Base-by-base conservation (phyloP, 768 basidiomycete species). In the Lactarius tabidus region DNA sequence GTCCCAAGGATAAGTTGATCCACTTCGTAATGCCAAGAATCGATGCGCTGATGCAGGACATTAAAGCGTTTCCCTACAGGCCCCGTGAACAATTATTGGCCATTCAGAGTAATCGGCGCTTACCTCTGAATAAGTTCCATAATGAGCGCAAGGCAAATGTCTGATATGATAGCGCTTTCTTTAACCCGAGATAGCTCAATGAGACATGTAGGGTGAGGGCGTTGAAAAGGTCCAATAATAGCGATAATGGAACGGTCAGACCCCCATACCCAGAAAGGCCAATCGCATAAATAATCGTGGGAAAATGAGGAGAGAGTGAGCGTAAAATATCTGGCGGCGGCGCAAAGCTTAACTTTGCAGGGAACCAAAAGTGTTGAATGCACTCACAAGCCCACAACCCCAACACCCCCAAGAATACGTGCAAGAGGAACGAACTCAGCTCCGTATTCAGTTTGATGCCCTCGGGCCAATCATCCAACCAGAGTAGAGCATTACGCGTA, bases 1-100 rank as follows among this genome's bases (percentile, higher is more conserved):
- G 97, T 95, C 6, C 96, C 96, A 39, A 98, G 89, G n/a, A 98
- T 79, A 2, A 98, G 83, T 72, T 98, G 94, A 74, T 98, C 96
- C 31, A 95, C 81, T 60, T 94, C 91, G 70, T 97, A 98, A 62
- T 88, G 84, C 85, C 91, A 94, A 0, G 89, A 84, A 71, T 98
- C 97, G 4, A 87, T 88, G n/a, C 95, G 85, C 59, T 89, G 84
- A 36, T 95, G 85, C 7, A 99, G 78, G 10, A 88, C 85, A 72
- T 98, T 98, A 72, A 85, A 88, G 55, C 94, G 83, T 76, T 92
- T 98, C 0, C 96, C 95, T 95, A 67, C 20, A 15, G 26, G 0
- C 41, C 29, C 33, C 18, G 56, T 62, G 20, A 31, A 56, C 17
- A 51, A 51, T 17, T 51, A 51, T 17, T 48, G 15, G 23, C 31